phyloP scores from a whole-genome alignment of 805 yeast species.

The Candida broadrunensis region DNA sequence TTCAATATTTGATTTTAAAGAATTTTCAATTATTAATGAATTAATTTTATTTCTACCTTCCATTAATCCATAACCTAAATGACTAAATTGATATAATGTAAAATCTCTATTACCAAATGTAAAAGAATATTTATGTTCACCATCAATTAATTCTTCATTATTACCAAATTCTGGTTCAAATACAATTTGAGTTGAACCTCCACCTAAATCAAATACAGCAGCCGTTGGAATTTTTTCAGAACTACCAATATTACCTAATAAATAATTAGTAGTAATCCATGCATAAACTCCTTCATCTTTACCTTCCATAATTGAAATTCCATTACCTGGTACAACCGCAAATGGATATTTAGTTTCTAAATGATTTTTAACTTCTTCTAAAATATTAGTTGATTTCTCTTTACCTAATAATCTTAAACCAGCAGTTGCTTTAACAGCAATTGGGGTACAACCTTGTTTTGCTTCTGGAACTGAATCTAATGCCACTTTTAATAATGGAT shows the following conservation, averaged over 20 bases:
- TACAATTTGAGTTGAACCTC: conserved; percentile 98
- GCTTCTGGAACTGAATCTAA: conserved; percentile 71
- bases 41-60: conserved; percentile 87
- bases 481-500: conserved; percentile 76
- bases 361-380: conserved; percentile 72
- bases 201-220: conserved; percentile 97
- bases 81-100: conserved; percentile 87
- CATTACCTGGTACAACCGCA: conserved; percentile 83
- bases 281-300: conserved; percentile 97
- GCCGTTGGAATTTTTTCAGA: conserved; percentile 78
- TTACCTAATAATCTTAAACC: conserved; percentile 87
- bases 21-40: conserved; percentile 53
- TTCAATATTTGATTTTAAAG: conserved; percentile 29
- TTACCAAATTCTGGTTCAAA: conserved; percentile 81
- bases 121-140: conserved; percentile 83
- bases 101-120: conserved; percentile 80
- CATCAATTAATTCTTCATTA: conserved; percentile 66
- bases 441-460: conserved; percentile 78
- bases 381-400: conserved; percentile 65
- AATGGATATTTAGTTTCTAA: conserved; percentile 83
- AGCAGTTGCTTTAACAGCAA: conserved; percentile 97
- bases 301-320: conserved; percentile 92
- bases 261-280: conserved; percentile 94
- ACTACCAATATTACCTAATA: conserved; percentile 91
- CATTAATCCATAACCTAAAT: conserved; percentile 93